Percentiles rank a stretch among this genome's conserved stretches.
Evolutionary conservation across 139 green algal species (phyloP).

Genomic region (Chloropicon primus): DNA sequence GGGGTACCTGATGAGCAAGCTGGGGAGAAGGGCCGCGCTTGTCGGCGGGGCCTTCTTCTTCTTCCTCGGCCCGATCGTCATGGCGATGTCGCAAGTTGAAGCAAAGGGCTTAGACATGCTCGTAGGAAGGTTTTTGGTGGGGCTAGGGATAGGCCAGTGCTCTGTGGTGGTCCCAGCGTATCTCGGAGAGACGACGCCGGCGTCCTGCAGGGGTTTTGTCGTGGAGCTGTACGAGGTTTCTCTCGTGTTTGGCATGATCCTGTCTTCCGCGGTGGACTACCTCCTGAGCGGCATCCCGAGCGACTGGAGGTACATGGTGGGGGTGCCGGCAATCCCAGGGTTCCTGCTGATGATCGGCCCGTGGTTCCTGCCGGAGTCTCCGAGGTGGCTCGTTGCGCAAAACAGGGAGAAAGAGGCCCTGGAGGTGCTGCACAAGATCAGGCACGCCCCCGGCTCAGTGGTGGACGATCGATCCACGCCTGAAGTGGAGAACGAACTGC

Average conservation of each 20-base stretch:
- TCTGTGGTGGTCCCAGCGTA: slow-evolving; percentile 67
- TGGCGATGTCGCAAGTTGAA: slow-evolving; percentile 31
- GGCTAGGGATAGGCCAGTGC: slow-evolving; percentile 59
- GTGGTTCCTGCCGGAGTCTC: slow-evolving; percentile 61
- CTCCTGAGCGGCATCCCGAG: slow-evolving; percentile 23
- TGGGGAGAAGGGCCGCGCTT: slow-evolving; percentile 49
- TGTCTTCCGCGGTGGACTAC: slow-evolving; percentile 37
- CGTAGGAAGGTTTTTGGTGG: slow-evolving; percentile 45
- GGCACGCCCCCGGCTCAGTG: slow-evolving; percentile 4
- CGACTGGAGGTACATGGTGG: slow-evolving; percentile 58
- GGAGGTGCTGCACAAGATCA: slow-evolving; percentile 38
- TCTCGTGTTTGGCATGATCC: slow-evolving; percentile 63
- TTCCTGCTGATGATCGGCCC: slow-evolving; percentile 26
- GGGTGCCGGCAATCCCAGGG: slow-evolving; percentile 34
- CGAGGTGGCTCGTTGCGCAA: slow-evolving; percentile 58
- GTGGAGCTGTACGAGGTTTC: slow-evolving; percentile 58
- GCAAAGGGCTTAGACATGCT: slow-evolving; percentile 39
- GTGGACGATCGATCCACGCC: slow-evolving; percentile 13
- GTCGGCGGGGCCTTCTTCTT: slow-evolving; percentile 43
- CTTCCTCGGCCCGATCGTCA: slow-evolving; percentile 47
- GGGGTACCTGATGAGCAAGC: slow-evolving; percentile 56
- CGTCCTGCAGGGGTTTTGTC: slow-evolving; percentile 29
- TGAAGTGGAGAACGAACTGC: slow-evolving; percentile 63
- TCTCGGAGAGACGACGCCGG: slow-evolving; percentile 65
- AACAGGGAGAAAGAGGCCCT: slow-evolving; percentile 51